Evolutionary conservation across 2,329 filamentous ascomycete genomes (phyloP), one percentile per base, ranked within the genome.

Genomic region (Fusarium begoniae): DNA sequence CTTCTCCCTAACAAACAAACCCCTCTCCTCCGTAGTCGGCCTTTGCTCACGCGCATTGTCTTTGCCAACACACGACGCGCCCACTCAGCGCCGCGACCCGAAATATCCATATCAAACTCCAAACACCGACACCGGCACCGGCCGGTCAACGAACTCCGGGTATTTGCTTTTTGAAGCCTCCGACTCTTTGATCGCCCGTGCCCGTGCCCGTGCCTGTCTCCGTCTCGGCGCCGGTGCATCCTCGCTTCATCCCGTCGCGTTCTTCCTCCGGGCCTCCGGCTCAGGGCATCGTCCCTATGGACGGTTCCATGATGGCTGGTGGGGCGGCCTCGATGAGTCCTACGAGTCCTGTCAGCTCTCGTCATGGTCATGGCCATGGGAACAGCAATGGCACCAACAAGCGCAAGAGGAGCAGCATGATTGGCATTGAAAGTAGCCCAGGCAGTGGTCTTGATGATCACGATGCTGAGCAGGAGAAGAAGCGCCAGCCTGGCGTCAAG

Each of bases 401-500:
- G 84, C 85, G 90, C 79, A 92, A 92, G 86, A 81, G 84, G 64
- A 86, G 88, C 75, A 90, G 82, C 59, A 81, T 88, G 70, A 85
- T 77, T 40, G 80, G 81, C 32, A 83, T 89, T 69, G 90, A 91
- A 66, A 91, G 89, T 80, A 91, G 90, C 73, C 90, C 90, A 8
- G 89, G 87, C 32, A 91, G 89, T 77, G 75, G 69, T 50, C 69
- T 81, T 45, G 84, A 86, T 56, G 87, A 86, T 65, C 87, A 87
- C 64, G 86, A 90, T 66, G 90, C 90, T 66, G 89, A 90, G 59
- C 82, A 85, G 53, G 89, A 91, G 77, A 89, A 89, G 82, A 90
- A 90, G 82, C 87, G 90, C 69, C 89, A 91, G 75, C 90, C 91
- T 32, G 90, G 90, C 62, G 91, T 92, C 55, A 94, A 96, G 85